Evolutionary conservation across 331 rosid species (phyloP).

Genomic region (Erythrophleum ivorense): DNA sequence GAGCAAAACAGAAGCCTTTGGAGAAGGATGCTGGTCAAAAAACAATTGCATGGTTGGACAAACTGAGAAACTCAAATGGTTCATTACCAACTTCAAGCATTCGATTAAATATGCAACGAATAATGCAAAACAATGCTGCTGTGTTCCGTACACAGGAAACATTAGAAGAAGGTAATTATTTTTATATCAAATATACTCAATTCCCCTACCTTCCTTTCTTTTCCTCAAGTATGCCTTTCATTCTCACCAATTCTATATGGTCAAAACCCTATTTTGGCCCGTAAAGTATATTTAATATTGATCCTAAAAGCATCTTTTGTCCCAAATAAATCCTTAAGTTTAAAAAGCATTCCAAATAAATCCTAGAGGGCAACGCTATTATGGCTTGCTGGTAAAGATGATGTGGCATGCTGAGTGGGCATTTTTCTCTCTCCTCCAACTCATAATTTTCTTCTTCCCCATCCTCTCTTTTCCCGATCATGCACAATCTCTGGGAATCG

Average conservation of each 20-base stretch:
- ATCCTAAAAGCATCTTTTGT: not conserved
- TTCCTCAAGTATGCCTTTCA: not conserved
- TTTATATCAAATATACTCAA: not conserved
- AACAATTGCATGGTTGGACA: conserved; percentile 96
- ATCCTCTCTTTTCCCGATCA: not conserved
- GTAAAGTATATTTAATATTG: not conserved
- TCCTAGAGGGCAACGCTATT: not conserved
- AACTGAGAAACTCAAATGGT: conserved; percentile 87
- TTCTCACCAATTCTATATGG: not conserved
- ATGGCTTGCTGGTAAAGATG: not conserved
- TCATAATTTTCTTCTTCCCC: no score
- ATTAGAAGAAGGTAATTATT: conserved; percentile 76
- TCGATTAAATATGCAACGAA: conserved; percentile 90
- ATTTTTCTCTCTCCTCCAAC: no score
- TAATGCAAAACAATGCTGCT: conserved; percentile 97
- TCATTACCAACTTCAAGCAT: conserved; percentile 79
- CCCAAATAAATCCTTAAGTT: no score
- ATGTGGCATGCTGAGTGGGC: not conserved
- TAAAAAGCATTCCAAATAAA: no score
- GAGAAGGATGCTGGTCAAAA: conserved; percentile 90
- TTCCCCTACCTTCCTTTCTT: not conserved
- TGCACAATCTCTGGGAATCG: not conserved
- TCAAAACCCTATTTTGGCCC: not conserved
- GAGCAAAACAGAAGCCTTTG: conserved; percentile 84
- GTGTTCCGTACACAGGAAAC: conserved; percentile 97